Percentiles rank a stretch among this genome's conserved stretches.
Evolutionary conservation across 2,329 filamentous ascomycete species (phyloP).

Genomic region (Scedosporium minutisporum): DNA sequence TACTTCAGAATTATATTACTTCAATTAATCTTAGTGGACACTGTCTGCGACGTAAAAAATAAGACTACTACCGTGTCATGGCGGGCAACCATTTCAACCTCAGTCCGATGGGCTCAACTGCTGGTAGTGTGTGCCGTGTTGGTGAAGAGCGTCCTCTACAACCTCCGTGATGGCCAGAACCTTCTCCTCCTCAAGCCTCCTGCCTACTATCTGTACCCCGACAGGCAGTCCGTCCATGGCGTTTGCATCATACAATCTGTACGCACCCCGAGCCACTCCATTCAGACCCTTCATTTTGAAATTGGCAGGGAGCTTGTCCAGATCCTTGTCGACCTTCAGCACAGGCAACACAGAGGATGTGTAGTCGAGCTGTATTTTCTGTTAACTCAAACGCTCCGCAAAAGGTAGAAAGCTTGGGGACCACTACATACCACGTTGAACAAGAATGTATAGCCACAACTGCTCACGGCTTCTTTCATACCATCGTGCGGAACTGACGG

Average conservation of each 20-base stretch:
- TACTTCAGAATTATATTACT: too few relatives aligned
- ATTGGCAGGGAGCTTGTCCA: conserved; percentile 53
- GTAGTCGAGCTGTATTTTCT: conserved; percentile 63
- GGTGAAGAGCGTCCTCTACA: conserved; percentile 63
- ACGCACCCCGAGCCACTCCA: conserved; percentile 71
- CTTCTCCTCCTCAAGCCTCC: conserved; percentile 77
- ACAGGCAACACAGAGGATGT: conserved; percentile 74
- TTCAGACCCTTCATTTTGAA: conserved; percentile 61
- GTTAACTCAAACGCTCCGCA: conserved; percentile 1
- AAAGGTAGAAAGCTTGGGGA: not conserved
- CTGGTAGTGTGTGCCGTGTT: conserved; percentile 20
- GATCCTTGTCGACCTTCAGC: conserved; percentile 64
- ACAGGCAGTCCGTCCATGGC: conserved; percentile 85
- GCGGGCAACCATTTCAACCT: not conserved
- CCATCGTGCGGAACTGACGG: conserved; percentile 79
- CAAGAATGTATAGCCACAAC: conserved; percentile 86
- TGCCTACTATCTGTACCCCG: conserved; percentile 73
- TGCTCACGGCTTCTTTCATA: conserved; percentile 77
- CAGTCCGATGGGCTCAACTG: not conserved
- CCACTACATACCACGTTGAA: conserved; percentile 65
- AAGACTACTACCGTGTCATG: not conserved
- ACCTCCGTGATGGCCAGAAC: conserved; percentile 71
- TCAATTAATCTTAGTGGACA: too few relatives aligned
- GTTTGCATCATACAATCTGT: conserved; percentile 72
- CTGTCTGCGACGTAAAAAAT: not conserved